Evolutionary conservation across 495 filamentous ascomycete genomes (phyloP).

Genomic region (Oleoguttula mirabilis): DNA sequence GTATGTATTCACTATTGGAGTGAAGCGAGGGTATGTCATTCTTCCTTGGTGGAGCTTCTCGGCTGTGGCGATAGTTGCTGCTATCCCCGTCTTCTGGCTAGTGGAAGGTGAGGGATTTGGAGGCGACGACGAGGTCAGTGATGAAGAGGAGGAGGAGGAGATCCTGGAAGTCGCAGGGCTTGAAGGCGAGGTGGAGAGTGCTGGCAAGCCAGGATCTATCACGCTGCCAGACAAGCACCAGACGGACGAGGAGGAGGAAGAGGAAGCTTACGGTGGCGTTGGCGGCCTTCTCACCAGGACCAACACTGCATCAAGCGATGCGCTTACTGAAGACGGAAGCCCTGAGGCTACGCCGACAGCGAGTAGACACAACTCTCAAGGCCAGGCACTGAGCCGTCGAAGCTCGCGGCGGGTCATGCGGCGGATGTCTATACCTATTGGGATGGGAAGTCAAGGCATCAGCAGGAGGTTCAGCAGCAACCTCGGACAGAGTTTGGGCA

Average conservation of each 20-base stretch:
- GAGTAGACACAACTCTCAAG: neutral
- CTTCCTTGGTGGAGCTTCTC: conserved; percentile 68
- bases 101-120: conserved; percentile 64
- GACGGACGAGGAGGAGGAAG: conserved; percentile 1
- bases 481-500: conserved; percentile 19
- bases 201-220: conserved; percentile 1
- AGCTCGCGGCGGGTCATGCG: conserved; percentile 6
- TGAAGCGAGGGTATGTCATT: conserved; percentile 58
- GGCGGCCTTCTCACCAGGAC: conserved; percentile 4
- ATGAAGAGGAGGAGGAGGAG: conserved; percentile 17
- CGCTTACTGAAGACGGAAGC: neutral
- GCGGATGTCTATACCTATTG: conserved; percentile 15
- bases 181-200: conserved; percentile 3
- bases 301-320: conserved; percentile 1
- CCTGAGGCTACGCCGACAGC: neutral
- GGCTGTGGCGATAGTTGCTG: conserved; percentile 45
- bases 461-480: conserved; percentile 16
- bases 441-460: conserved; percentile 16
- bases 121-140: conserved; percentile 31
- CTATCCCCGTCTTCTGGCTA: conserved; percentile 56
- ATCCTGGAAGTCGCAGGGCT: conserved; percentile 3
- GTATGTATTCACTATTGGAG: conserved; percentile 43
- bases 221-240: neutral
- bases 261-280: conserved; percentile 3
- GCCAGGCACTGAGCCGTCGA: conserved; percentile 4